phyloP scores from a whole-genome alignment of 345 rosid species.

The Pistacia vera region DNA sequence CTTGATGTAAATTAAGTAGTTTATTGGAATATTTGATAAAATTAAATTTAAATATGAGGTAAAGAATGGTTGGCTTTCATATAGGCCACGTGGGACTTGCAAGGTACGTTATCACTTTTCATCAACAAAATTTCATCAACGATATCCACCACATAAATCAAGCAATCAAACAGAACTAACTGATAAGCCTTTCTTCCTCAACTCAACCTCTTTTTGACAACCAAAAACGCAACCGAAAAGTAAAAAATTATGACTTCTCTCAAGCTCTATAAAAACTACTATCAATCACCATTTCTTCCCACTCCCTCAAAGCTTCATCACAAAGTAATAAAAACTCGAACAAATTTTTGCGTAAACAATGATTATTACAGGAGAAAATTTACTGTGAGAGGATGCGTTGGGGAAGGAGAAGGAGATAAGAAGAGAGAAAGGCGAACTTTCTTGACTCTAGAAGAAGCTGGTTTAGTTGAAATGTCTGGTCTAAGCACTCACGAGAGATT shows the following conservation, averaged over 20 bases:
- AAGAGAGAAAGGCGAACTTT: constrained; percentile 49
- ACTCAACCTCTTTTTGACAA: not conserved
- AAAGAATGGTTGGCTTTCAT: not conserved
- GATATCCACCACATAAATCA: constrained; percentile 30
- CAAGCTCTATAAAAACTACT: constrained; percentile 15
- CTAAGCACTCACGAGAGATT: constrained; percentile 80
- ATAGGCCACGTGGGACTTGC: not conserved
- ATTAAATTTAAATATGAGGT: no score
- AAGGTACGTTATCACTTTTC: not conserved
- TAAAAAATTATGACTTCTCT: constrained; percentile 30
- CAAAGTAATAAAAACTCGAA: not conserved
- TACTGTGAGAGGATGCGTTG: constrained; percentile 35
- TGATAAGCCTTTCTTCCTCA: constrained; percentile 5
- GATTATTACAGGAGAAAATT: constrained; percentile 14
- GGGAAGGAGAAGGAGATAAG: constrained; percentile 38
- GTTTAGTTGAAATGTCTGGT: constrained; percentile 81
- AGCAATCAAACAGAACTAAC: not conserved
- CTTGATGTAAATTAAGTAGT: no score
- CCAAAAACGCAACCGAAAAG: not conserved
- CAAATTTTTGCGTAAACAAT: constrained; percentile 16
- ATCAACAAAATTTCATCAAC: no score
- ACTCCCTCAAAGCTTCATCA: constrained; percentile 16
- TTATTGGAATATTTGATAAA: no score
- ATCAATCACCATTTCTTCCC: constrained; percentile 27
- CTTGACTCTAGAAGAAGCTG: constrained; percentile 85